Conservation (phyloP, 495 filamentous ascomycete genomes). For the Aspergillus mulundensis region DNA sequence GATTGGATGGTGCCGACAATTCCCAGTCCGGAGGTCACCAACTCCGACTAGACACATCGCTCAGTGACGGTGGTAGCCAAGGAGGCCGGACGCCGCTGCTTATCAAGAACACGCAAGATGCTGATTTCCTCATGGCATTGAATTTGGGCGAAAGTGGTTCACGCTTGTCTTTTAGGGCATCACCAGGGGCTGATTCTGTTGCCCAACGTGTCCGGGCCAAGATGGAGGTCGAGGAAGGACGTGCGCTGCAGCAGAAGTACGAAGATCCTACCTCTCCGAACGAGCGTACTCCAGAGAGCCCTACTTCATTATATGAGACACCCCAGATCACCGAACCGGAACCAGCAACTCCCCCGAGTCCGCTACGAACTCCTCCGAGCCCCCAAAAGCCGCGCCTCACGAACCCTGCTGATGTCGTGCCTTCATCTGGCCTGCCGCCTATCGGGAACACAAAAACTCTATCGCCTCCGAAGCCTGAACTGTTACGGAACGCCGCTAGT, state of each 20-base stretch:
- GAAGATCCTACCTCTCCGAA: constrained; percentile 30
- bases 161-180: constrained; percentile 41
- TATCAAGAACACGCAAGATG: constrained; percentile 30
- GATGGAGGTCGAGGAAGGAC: constrained; percentile 70
- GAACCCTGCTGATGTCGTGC: constrained; percentile 3
- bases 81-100: constrained; percentile 27
- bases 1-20: constrained; percentile 8
- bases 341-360: constrained; percentile 23
- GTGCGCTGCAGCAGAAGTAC: constrained; percentile 54
- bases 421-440: constrained; percentile 21
- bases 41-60: constrained; percentile 40
- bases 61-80: constrained; percentile 23
- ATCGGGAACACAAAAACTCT: constrained; percentile 14
- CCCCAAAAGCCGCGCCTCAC: constrained; percentile 8
- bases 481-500: constrained; percentile 5
- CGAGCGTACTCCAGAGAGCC: constrained; percentile 24
- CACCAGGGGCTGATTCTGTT: constrained; percentile 44
- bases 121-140: constrained; percentile 38
- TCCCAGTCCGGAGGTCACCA: constrained; percentile 11
- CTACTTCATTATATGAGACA: constrained; percentile 27
- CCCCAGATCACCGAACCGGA: constrained; percentile 26
- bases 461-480: constrained; percentile 17
- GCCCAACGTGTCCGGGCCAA: constrained; percentile 58
- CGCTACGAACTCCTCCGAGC: constrained; percentile 8
- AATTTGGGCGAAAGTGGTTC: constrained; percentile 30